A percentile compares a stretch with the other conserved stretches of the same genome.
Evolutionary conservation across 352 stramenopile genomes (phyloP).

Genomic region (Thalassiosira mediterranea): DNA sequence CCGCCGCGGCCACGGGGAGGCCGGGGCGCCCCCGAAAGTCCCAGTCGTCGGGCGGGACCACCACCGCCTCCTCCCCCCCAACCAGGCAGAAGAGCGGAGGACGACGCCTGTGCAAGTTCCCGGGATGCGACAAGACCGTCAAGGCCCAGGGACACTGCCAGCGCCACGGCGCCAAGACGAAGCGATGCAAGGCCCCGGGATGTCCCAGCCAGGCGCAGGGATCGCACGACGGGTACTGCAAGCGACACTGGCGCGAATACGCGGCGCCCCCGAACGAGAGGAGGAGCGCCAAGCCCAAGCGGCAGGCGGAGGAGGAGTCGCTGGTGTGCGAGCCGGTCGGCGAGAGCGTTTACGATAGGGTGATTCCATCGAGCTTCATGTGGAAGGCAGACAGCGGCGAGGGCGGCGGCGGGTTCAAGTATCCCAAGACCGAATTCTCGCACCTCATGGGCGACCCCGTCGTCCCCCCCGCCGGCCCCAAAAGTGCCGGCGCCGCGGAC

Average conservation of each 20-base stretch:
- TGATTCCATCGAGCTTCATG: slow-evolving; percentile 60
- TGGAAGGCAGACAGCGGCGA: slow-evolving; percentile 38
- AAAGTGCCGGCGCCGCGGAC: too few species aligned
- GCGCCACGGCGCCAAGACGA: slow-evolving; percentile 67
- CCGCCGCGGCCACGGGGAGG: too few species aligned
- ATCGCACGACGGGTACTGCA: slow-evolving; percentile 72
- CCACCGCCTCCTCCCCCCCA: background rate
- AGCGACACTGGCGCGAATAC: slow-evolving; percentile 62
- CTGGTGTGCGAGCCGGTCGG: slow-evolving; percentile 36
- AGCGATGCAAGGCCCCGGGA: slow-evolving; percentile 63
- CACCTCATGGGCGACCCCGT: too few species aligned
- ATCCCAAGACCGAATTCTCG: too few species aligned
- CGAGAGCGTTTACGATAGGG: slow-evolving; percentile 59
- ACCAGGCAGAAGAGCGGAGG: background rate
- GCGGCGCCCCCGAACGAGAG: slow-evolving; percentile 33
- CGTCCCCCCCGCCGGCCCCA: too few species aligned
- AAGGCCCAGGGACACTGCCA: slow-evolving; percentile 72
- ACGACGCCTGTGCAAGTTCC: slow-evolving; percentile 49
- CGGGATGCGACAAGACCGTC: slow-evolving; percentile 59
- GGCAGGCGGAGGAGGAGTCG: slow-evolving; percentile 22
- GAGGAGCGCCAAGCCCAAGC: slow-evolving; percentile 10
- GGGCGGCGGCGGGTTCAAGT: background rate
- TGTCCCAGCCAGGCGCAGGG: slow-evolving; percentile 55
- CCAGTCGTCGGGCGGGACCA: background rate
- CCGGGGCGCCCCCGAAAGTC: background rate